Percentiles rank a stretch among this genome's conserved stretches.
phyloP scores from a whole-genome alignment of 495 filamentous ascomycete species.

The Penicillium maclennaniae region DNA sequence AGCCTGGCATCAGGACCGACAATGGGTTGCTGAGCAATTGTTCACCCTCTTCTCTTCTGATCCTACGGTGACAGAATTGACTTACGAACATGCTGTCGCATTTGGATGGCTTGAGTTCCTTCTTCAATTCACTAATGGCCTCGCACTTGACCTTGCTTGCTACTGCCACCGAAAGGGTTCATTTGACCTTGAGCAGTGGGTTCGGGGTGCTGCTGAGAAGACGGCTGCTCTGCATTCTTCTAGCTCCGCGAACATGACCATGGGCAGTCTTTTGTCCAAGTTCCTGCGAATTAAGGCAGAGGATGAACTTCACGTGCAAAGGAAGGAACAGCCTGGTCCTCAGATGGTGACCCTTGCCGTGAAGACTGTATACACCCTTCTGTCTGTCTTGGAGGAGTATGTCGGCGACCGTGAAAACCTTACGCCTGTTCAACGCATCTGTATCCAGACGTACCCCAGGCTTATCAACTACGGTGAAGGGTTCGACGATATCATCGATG shows the following conservation, averaged over 20 bases:
- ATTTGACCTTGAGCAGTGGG: slow-evolving; percentile 81
- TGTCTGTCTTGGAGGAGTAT: slow-evolving; percentile 72
- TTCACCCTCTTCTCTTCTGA: slow-evolving; percentile 74
- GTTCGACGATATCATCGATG: slow-evolving; percentile 83
- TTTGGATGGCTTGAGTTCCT: slow-evolving; percentile 81
- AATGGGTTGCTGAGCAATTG: slow-evolving; percentile 75
- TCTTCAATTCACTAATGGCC: slow-evolving; percentile 66
- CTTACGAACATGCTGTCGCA: slow-evolving; percentile 75
- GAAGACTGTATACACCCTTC: slow-evolving; percentile 76
- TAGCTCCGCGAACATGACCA: slow-evolving; percentile 42
- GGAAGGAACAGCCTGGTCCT: slow-evolving; percentile 55
- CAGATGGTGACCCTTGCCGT: slow-evolving; percentile 71
- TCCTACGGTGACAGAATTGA: slow-evolving; percentile 67
- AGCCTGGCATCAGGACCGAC: slow-evolving; percentile 80
- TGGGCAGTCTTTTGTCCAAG: slow-evolving; percentile 60
- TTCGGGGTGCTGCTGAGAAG: slow-evolving; percentile 59
- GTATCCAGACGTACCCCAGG: slow-evolving; percentile 89
- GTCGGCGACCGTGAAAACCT: slow-evolving; percentile 54
- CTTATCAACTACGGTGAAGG: slow-evolving; percentile 95
- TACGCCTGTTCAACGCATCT: slow-evolving; percentile 70
- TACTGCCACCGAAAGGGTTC: slow-evolving; percentile 78
- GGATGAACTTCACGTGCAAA: slow-evolving; percentile 68
- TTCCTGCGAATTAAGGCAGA: slow-evolving; percentile 81
- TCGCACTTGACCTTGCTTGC: slow-evolving; percentile 85
- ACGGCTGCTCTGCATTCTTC: background rate